These are phyloP conservation scores for Yarrowia sp. DNA, from an alignment of 805 yeast genomes.

Conservation along the genomic window DNA sequence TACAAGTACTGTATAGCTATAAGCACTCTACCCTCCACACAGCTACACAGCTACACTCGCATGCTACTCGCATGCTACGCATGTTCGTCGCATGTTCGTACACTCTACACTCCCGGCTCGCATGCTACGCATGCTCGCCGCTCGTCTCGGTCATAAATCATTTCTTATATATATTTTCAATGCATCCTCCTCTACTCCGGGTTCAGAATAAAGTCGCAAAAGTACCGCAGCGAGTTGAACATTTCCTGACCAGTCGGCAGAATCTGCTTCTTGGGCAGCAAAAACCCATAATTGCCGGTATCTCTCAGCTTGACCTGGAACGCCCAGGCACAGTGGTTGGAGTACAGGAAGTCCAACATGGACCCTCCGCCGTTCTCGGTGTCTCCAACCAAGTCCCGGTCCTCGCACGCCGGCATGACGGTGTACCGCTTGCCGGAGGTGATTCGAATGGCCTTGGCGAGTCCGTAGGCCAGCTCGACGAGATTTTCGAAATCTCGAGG, in stretches of 20 bases:
- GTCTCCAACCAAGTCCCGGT: conserved; percentile 42
- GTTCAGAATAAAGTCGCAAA: conserved; percentile 49
- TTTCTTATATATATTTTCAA: not conserved
- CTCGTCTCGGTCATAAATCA: conserved; percentile 20
- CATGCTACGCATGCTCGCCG: too few species aligned
- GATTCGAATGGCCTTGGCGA: conserved; percentile 68
- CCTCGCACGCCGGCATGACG: conserved; percentile 76
- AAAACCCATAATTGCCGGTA: conserved; percentile 77
- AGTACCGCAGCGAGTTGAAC: conserved; percentile 64
- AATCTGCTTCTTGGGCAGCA: conserved; percentile 68
- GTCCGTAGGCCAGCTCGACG: conserved; percentile 76
- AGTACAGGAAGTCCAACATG: conserved; percentile 80
- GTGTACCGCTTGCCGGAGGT: conserved; percentile 62
- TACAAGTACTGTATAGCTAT: too few species aligned
- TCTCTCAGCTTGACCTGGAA: conserved; percentile 79
- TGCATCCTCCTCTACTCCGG: conserved; percentile 3
- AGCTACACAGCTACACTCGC: too few species aligned
- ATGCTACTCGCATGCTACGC: too few species aligned
- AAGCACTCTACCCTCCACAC: too few species aligned
- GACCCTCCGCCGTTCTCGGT: conserved; percentile 83
- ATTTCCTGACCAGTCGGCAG: conserved; percentile 74
- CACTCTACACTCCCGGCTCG: too few species aligned
- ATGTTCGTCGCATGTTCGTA: too few species aligned
- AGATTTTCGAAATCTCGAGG: conserved; percentile 82
- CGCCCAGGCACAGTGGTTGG: conserved; percentile 78